Conservation (phyloP, 2,329 filamentous ascomycete species). For the Didymosphaeria variabile region DNA sequence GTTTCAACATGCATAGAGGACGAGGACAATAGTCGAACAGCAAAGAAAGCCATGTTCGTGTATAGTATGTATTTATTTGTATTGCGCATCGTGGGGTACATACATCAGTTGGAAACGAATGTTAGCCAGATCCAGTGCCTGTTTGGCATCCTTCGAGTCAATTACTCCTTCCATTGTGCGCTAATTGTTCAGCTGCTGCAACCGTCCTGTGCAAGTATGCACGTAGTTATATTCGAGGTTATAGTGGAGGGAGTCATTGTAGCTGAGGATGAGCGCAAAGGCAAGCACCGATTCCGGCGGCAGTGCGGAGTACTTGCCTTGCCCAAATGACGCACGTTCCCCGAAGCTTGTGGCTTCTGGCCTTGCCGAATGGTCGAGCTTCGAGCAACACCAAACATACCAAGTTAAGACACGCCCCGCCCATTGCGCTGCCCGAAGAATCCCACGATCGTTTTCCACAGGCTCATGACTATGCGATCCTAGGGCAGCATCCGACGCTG, state of each 20-base stretch:
- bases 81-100: slow-evolving; percentile 37
- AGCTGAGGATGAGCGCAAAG: slow-evolving; percentile 1
- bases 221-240: not conserved
- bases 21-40: not conserved
- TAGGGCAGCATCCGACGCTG: slow-evolving; percentile 16
- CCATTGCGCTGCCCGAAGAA: slow-evolving; percentile 10
- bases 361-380: slow-evolving; percentile 13
- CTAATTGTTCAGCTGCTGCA: not conserved
- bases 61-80: not conserved
- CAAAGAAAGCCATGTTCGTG: not conserved
- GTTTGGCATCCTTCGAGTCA: slow-evolving; percentile 83
- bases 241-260: slow-evolving; percentile 17
- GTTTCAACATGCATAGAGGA: not conserved
- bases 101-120: slow-evolving; percentile 96
- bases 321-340: slow-evolving; percentile 1
- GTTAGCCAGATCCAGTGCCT: slow-evolving; percentile 86
- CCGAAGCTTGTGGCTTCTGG: slow-evolving; percentile 8
- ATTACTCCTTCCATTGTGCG: slow-evolving; percentile 84
- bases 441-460: not conserved
- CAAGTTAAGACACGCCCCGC: slow-evolving; percentile 24
- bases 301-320: slow-evolving; percentile 4
- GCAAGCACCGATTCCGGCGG: slow-evolving; percentile 17
- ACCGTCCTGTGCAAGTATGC: not conserved
- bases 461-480: slow-evolving; percentile 14
- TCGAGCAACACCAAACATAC: slow-evolving; percentile 25